Conservation (phyloP, 2,329 filamentous ascomycete species). For the Xylariaceae sp. region DNA sequence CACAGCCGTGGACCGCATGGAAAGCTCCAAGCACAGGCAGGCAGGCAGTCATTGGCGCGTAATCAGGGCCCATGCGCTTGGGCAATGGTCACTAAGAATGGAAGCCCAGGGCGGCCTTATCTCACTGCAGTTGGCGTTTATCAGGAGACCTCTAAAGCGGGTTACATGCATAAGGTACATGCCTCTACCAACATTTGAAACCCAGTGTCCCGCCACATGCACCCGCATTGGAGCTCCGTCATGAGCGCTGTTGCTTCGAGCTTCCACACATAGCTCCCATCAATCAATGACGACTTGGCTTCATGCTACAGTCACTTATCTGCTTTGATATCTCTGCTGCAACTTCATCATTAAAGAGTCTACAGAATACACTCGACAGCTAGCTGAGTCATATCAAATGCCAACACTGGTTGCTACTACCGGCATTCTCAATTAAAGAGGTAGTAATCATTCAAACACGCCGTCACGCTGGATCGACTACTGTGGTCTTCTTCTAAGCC, state of each 20-base stretch:
- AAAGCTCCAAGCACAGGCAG: conserved; percentile 25
- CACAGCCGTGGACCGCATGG: neutral
- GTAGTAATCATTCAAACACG: neutral
- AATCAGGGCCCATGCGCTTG: conserved; percentile 30
- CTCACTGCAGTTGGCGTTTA: neutral
- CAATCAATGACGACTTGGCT: neutral
- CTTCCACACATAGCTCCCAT: neutral
- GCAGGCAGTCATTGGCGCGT: conserved; percentile 31
- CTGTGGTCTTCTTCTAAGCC: conserved; percentile 44
- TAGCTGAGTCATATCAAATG: no score
- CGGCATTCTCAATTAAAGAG: neutral
- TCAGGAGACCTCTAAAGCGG: neutral
- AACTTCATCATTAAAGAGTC: neutral
- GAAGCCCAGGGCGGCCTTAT: neutral
- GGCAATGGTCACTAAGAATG: conserved; percentile 8
- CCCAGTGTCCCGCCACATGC: neutral
- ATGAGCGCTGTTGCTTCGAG: conserved; percentile 7
- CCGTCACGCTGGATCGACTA: conserved; percentile 46
- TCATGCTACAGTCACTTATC: neutral
- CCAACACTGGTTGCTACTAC: neutral
- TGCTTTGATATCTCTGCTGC: neutral
- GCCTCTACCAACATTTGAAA: neutral
- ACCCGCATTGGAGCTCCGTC: neutral
- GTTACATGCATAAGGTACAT: neutral
- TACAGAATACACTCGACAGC: no score